These are phyloP conservation scores for Grosmannia huntii DNA, from an alignment of 2,329 filamentous ascomycete genomes.

Conservation along the genomic window DNA sequence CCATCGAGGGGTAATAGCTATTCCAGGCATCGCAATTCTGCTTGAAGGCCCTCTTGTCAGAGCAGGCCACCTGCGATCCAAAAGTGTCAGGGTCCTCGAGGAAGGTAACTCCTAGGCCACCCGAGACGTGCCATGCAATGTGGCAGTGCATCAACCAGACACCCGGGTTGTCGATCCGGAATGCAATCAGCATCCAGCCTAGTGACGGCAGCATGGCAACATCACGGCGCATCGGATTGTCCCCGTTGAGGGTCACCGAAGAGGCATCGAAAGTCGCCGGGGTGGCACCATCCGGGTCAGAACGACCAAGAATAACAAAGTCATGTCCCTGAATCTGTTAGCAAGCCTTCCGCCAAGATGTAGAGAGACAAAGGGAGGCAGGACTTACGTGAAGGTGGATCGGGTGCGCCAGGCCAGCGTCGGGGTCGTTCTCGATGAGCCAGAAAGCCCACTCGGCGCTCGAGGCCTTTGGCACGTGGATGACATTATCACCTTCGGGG, in stretches of 20 bases:
- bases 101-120: constrained; percentile 37
- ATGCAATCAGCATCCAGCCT: constrained; percentile 33
- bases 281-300: neutral
- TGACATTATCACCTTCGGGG: constrained; percentile 14
- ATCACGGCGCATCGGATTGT: constrained; percentile 32
- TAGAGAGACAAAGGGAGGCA: neutral
- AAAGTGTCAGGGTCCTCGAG: constrained; percentile 19
- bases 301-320: constrained; percentile 15
- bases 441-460: constrained; percentile 9
- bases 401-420: constrained; percentile 8
- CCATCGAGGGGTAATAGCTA: constrained; percentile 7
- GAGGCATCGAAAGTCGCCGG: constrained; percentile 7
- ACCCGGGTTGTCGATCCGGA: constrained; percentile 34
- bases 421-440: constrained; percentile 10
- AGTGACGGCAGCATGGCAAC: constrained; percentile 26
- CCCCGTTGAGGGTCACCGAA: constrained; percentile 15
- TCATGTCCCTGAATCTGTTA: constrained; percentile 15
- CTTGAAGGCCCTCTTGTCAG: constrained; percentile 6
- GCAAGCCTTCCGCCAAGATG: neutral
- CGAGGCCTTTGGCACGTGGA: constrained; percentile 11
- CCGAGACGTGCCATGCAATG: constrained; percentile 33
- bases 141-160: constrained; percentile 33
- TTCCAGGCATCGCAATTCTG: constrained; percentile 11
- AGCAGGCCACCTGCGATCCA: neutral
- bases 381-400: constrained; percentile 13